A percentile compares a stretch with the other conserved stretches of the same genome.
phyloP scores from a whole-genome alignment of 1,284 basidiomycete genomes.

The Ustilago cynodontis region DNA sequence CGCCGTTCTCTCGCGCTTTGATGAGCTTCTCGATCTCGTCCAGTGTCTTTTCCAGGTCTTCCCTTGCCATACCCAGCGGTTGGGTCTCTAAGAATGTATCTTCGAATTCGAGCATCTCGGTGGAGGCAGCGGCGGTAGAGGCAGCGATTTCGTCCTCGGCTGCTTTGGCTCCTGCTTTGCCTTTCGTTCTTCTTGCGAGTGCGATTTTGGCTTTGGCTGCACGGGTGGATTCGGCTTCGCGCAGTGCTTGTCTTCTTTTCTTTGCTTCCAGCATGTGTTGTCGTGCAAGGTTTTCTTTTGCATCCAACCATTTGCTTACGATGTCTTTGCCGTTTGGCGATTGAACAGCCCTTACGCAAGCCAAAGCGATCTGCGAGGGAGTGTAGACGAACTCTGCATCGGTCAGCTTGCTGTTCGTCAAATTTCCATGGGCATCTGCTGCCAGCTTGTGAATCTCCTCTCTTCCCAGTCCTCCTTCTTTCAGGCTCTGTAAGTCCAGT shows the following conservation, averaged over 20 bases:
- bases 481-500: constrained; percentile 84
- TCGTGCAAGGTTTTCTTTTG: constrained; percentile 24
- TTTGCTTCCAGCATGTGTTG: constrained; percentile 14
- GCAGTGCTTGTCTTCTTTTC: constrained; percentile 3
- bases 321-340: constrained; percentile 71
- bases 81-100: constrained; percentile 31
- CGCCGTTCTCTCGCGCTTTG: constrained; percentile 22
- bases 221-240: constrained; percentile 25
- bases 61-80: constrained; percentile 71
- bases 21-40: constrained; percentile 56
- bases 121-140: not conserved
- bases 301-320: constrained; percentile 76
- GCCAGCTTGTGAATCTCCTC: constrained; percentile 47
- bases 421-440: constrained; percentile 27
- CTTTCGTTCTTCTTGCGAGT: constrained; percentile 18
- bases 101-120: constrained; percentile 24
- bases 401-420: constrained; percentile 79
- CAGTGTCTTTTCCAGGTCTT: constrained; percentile 79
- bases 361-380: constrained; percentile 93
- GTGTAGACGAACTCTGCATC: constrained; percentile 92
- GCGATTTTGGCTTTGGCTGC: constrained; percentile 30
- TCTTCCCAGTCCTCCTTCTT: constrained; percentile 9
- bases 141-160: constrained; percentile 36
- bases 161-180: constrained; percentile 40
- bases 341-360: constrained; percentile 74